A percentile compares a stretch with the other conserved stretches of the same genome.
Conservation (phyloP, 192 early-diverging fungal species). For the Lobosporangium transversale region DNA sequence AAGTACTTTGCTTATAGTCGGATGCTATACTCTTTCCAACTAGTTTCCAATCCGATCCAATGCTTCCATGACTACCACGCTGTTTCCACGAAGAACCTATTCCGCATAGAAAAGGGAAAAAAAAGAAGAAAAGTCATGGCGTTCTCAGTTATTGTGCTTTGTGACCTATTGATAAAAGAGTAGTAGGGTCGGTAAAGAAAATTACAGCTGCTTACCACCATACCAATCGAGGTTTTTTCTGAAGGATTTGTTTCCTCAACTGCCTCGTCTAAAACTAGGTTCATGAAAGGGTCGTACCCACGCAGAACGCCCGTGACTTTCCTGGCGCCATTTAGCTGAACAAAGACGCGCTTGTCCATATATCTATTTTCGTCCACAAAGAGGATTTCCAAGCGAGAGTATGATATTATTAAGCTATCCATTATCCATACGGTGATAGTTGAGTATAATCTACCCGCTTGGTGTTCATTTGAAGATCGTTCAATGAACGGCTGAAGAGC, state of each 20-base stretch:
- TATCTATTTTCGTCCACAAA: constrained; percentile 6
- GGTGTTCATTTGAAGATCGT: no score
- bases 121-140: constrained; percentile 9
- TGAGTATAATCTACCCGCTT: no score
- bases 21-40: no score
- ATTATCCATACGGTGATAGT: no score
- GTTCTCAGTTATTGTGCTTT: no score
- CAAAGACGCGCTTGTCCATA: constrained; percentile 88
- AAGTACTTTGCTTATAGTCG: no score
- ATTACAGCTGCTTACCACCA: constrained; percentile 80
- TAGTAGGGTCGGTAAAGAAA: no score
- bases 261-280: constrained; percentile 94
- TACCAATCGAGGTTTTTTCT: constrained; percentile 83
- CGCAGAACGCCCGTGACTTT: constrained; percentile 95
- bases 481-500: no score
- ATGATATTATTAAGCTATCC: no score
- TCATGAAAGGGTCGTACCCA: constrained; percentile 99
- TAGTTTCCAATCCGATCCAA: constrained; percentile 65
- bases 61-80: constrained; percentile 75
- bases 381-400: background rate
- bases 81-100: constrained; percentile 80
- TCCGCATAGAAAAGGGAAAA: background rate
- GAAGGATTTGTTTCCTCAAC: constrained; percentile 77
- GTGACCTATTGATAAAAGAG: no score
- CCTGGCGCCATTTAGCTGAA: constrained; percentile 92